phyloP scores from a whole-genome alignment of 495 filamentous ascomycete genomes.

The Cercophora samala region DNA sequence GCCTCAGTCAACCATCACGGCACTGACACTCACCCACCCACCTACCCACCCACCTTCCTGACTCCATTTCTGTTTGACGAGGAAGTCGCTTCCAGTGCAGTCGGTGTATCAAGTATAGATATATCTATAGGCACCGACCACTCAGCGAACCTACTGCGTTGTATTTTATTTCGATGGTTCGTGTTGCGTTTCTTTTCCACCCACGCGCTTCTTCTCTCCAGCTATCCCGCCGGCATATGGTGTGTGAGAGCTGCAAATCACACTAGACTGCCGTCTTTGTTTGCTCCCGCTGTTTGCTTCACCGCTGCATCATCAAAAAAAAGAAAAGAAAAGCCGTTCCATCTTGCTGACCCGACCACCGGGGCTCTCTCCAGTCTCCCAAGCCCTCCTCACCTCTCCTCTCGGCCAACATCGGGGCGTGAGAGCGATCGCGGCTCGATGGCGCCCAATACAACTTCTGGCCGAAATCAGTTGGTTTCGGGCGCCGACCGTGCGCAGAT shows the following conservation, averaged over 20 bases:
- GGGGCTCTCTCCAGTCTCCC: neutral
- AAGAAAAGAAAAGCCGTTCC: neutral
- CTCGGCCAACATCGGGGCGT: neutral
- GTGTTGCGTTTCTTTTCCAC: neutral
- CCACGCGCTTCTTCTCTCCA: neutral
- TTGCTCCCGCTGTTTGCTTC: neutral
- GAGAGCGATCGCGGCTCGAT: neutral
- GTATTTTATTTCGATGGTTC: neutral
- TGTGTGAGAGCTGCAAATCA: neutral
- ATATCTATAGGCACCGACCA: neutral
- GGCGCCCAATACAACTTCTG: neutral
- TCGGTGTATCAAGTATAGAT: neutral
- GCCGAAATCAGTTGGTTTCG: neutral
- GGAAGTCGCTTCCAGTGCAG: neutral
- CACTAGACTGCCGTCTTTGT: neutral
- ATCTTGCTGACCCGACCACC: neutral
- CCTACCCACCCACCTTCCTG: neutral
- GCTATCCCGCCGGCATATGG: neutral
- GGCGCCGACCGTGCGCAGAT: slow-evolving; percentile 39
- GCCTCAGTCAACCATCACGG: neutral
- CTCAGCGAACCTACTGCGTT: neutral
- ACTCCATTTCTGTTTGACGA: neutral
- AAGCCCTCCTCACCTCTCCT: slow-evolving; percentile 1
- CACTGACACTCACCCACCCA: too few relatives aligned
- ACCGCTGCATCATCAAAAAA: neutral